A percentile compares a stretch with the other conserved stretches of the same genome.
Evolutionary conservation across 768 basidiomycete species (phyloP).

Genomic region (Lactifluus rugatus): DNA sequence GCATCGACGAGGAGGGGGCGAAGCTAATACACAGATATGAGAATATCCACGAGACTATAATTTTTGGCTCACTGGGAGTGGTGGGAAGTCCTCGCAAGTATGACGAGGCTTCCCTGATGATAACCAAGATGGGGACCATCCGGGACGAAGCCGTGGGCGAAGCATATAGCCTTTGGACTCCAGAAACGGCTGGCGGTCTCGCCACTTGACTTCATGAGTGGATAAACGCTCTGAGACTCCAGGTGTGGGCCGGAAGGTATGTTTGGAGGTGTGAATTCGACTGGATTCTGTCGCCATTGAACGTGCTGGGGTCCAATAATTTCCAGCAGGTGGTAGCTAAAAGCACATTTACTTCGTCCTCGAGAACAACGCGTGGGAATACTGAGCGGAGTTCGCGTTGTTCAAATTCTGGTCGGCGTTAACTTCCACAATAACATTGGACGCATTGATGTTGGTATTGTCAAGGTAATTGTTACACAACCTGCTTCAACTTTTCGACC

Average conservation of each 20-base stretch:
- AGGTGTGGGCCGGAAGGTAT: neutral
- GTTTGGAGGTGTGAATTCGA: neutral
- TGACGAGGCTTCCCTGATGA: neutral
- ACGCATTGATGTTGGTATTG: too few species aligned
- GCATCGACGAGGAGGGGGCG: slow-evolving; percentile 25
- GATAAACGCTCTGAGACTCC: neutral
- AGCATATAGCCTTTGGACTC: slow-evolving; percentile 19
- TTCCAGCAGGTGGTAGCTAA: too few species aligned
- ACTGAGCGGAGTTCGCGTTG: neutral
- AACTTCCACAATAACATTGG: too few species aligned
- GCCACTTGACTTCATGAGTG: slow-evolving; percentile 4
- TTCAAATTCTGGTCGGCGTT: neutral
- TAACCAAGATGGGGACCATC: slow-evolving; percentile 20
- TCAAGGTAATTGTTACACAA: too few species aligned
- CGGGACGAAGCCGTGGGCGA: slow-evolving; percentile 12
- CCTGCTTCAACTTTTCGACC: too few species aligned
- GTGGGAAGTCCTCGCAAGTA: neutral
- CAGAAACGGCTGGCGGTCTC: slow-evolving; percentile 9
- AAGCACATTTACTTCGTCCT: too few species aligned
- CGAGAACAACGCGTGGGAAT: neutral
- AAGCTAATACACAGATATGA: neutral
- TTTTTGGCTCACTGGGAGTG: neutral
- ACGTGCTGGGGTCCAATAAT: too few species aligned
- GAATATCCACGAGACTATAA: neutral
- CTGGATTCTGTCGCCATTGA: neutral